phyloP scores from a whole-genome alignment of 2,329 filamentous ascomycete genomes.

The Blumeria graminis region DNA sequence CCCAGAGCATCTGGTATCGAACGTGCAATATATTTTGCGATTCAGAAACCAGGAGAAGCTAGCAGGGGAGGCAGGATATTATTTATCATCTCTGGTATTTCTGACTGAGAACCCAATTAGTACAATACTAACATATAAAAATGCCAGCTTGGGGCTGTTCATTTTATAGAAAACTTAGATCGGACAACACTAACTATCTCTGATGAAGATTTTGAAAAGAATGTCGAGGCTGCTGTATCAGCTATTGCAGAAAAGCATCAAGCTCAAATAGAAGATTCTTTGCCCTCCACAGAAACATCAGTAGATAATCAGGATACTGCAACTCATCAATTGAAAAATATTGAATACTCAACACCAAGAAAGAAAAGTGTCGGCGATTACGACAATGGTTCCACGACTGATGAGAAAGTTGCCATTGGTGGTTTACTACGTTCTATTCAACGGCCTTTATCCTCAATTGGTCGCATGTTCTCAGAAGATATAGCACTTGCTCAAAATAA shows the following conservation, averaged over 20 bases:
- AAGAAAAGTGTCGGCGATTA: constrained; percentile 28
- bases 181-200: constrained; percentile 79
- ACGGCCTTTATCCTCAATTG: constrained; percentile 71
- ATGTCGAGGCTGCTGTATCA: constrained; percentile 90
- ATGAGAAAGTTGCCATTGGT: constrained; percentile 60
- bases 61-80: constrained; percentile 92
- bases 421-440: constrained; percentile 80
- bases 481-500: constrained; percentile 8
- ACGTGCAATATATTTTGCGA: constrained; percentile 90
- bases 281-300: constrained; percentile 13
- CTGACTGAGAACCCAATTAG: not conserved
- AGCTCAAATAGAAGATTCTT: constrained; percentile 19
- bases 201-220: constrained; percentile 83
- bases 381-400: constrained; percentile 25
- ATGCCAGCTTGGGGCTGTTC: constrained; percentile 60
- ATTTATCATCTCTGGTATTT: constrained; percentile 69
- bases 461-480: constrained; percentile 75
- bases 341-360: constrained; percentile 30
- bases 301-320: constrained; percentile 25
- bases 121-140: not conserved
- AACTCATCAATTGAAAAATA: constrained; percentile 32
- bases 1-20: constrained; percentile 84
- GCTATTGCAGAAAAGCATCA: constrained; percentile 82
- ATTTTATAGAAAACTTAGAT: constrained; percentile 92
- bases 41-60: constrained; percentile 97